Evolutionary conservation across 257 asterid genomes (phyloP).

Genomic region (Mentha longifolia): DNA sequence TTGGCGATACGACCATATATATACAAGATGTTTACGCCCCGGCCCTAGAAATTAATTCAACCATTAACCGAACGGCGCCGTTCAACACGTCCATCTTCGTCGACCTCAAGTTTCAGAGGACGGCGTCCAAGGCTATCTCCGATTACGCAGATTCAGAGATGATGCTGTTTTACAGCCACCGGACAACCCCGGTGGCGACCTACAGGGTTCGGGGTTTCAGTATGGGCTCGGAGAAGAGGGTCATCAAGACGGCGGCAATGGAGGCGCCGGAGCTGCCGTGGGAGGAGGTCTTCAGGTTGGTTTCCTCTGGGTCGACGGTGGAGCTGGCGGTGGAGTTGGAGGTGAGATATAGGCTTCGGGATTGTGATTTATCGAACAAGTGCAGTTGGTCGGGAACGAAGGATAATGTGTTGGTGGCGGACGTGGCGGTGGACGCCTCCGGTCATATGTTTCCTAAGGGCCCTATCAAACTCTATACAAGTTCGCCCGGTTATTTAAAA

Average conservation of each 20-base stretch:
- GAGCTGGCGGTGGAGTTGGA: slow-evolving; percentile 7
- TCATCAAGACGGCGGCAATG: slow-evolving; percentile 9
- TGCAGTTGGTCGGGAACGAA: no score
- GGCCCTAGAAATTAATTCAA: background rate
- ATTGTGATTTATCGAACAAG: no score
- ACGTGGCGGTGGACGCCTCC: no score
- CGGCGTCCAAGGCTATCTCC: background rate
- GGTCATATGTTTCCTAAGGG: no score
- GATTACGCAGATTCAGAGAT: background rate
- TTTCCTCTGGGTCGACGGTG: slow-evolving; percentile 24
- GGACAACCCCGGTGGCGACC: background rate
- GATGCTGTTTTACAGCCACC: background rate
- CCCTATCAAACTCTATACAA: no score
- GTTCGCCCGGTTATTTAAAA: no score
- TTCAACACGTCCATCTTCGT: background rate
- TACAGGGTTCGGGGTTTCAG: background rate
- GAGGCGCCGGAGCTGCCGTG: slow-evolving; percentile 33
- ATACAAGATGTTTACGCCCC: background rate
- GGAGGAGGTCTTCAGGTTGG: slow-evolving; percentile 18
- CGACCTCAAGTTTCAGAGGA: background rate
- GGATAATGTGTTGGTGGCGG: no score
- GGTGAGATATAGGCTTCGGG: no score
- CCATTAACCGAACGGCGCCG: background rate
- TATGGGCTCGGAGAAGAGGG: background rate
- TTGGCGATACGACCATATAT: no score